Conservation (phyloP, 2,329 filamentous ascomycete genomes). For the Aspergillus awamori region DNA sequence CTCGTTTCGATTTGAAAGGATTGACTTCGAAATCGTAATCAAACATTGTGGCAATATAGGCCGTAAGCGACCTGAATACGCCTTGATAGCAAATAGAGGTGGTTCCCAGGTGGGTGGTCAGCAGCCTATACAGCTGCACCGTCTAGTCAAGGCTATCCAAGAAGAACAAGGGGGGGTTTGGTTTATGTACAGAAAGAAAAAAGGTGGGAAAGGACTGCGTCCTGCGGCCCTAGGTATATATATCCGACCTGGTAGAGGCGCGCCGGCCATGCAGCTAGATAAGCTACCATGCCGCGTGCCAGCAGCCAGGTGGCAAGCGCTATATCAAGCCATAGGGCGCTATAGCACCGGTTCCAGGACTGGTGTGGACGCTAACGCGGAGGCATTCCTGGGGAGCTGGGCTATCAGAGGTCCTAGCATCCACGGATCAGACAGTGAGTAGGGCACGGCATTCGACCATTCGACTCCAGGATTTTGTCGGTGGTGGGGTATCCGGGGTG, state of each 20-base stretch:
- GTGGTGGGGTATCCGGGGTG: conserved; percentile 28
- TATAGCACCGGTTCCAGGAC: conserved; percentile 5
- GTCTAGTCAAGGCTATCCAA: not conserved
- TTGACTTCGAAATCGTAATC: not conserved
- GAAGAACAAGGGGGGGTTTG: not conserved
- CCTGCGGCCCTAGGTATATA: conserved; percentile 9
- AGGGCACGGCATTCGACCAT: conserved; percentile 14
- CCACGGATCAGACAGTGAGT: conserved; percentile 18
- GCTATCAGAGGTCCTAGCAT: conserved; percentile 25
- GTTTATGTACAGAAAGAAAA: not conserved
- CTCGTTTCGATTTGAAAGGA: conserved; percentile 32
- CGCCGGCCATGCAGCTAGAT: not conserved
- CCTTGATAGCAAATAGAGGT: not conserved
- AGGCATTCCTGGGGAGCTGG: conserved; percentile 15
- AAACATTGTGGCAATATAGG: conserved; percentile 22
- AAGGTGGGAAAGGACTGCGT: not conserved
- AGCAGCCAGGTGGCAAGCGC: conserved; percentile 18
- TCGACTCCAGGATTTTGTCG: conserved; percentile 21
- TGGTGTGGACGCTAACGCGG: conserved; percentile 12
- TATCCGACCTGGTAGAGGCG: not conserved
- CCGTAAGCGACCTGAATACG: not conserved
- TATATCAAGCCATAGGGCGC: conserved; percentile 18
- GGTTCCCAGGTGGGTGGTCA: not conserved
- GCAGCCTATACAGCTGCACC: not conserved
- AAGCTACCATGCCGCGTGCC: conserved; percentile 13